A percentile compares a stretch with the other conserved stretches of the same genome.
These are phyloP conservation scores for Afroboletus lepidellus DNA, from an alignment of 1,284 basidiomycete species.

Conservation along the genomic window DNA sequence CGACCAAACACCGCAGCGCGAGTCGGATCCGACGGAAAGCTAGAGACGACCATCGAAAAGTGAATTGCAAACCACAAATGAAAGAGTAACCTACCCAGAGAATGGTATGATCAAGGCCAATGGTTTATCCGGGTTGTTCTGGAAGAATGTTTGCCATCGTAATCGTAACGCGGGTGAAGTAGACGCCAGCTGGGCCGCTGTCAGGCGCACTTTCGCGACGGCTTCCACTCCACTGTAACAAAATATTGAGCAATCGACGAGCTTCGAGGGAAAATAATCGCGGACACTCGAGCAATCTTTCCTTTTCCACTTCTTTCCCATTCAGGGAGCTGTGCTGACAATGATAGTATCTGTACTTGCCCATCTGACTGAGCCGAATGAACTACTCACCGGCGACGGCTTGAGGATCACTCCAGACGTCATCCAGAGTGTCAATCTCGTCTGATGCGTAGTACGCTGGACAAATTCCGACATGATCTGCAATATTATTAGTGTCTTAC, in stretches of 20 bases:
- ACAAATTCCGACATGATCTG: conserved; percentile 45
- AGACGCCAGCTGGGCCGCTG: conserved; percentile 33
- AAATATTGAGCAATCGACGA: neutral
- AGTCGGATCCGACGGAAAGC: conserved; percentile 1
- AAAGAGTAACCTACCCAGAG: conserved; percentile 1
- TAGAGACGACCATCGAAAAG: neutral
- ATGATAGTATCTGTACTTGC: neutral
- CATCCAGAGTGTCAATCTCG: conserved; percentile 45
- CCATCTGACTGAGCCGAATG: neutral
- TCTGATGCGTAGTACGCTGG: conserved; percentile 38
- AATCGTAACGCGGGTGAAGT: conserved; percentile 3
- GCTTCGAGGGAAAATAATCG: neutral
- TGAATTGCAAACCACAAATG: neutral
- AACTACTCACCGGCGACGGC: conserved; percentile 32
- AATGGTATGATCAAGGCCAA: neutral
- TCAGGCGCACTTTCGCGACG: conserved; percentile 41
- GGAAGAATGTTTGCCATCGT: conserved; percentile 16
- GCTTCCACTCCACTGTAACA: conserved; percentile 38
- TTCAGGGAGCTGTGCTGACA: conserved; percentile 41
- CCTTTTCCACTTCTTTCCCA: conserved; percentile 49
- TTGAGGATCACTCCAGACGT: conserved; percentile 38
- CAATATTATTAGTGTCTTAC: neutral
- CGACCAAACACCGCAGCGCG: neutral
- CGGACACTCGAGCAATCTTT: conserved; percentile 50
- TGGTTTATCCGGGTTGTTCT: conserved; percentile 9